Percentiles rank a stretch among this genome's conserved stretches.
phyloP scores from a whole-genome alignment of 2,329 filamentous ascomycete species.

The Thelonectria discophora region DNA sequence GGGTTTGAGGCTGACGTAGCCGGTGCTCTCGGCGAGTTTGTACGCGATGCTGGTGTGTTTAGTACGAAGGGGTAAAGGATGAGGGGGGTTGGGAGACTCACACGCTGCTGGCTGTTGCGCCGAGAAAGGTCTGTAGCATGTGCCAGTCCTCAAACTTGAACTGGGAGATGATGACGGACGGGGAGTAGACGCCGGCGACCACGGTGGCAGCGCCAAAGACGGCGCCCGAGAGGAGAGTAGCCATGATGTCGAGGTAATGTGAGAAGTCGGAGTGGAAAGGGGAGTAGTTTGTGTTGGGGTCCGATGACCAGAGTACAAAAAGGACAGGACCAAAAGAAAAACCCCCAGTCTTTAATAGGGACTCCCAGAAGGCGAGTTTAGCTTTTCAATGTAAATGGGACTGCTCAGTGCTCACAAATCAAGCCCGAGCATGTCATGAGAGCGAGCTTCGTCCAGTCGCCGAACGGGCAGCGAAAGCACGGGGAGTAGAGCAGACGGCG shows the following conservation, averaged over 20 bases:
- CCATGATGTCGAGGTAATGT: conserved; percentile 31
- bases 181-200: conserved; percentile 67
- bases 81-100: conserved; percentile 49
- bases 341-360: not conserved
- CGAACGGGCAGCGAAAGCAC: not conserved
- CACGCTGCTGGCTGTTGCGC: conserved; percentile 69
- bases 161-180: conserved; percentile 67
- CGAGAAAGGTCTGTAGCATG: conserved; percentile 72
- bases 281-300: not conserved
- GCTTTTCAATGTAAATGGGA: not conserved
- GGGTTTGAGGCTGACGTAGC: conserved; percentile 55
- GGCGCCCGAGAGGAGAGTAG: conserved; percentile 58
- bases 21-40: conserved; percentile 54
- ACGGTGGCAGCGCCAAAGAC: conserved; percentile 70
- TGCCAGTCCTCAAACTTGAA: conserved; percentile 69
- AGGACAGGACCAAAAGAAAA: not conserved
- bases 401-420: conserved; percentile 18
- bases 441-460: not conserved
- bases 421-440: not conserved
- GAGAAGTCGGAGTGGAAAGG: not conserved
- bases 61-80: not conserved
- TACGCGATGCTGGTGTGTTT: conserved; percentile 52
- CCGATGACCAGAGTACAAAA: not conserved
- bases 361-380: not conserved
- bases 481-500: not conserved